These are phyloP conservation scores for Taiozyma sp. DNA, from an alignment of 1,139 yeast genomes.

Conservation along the genomic window DNA sequence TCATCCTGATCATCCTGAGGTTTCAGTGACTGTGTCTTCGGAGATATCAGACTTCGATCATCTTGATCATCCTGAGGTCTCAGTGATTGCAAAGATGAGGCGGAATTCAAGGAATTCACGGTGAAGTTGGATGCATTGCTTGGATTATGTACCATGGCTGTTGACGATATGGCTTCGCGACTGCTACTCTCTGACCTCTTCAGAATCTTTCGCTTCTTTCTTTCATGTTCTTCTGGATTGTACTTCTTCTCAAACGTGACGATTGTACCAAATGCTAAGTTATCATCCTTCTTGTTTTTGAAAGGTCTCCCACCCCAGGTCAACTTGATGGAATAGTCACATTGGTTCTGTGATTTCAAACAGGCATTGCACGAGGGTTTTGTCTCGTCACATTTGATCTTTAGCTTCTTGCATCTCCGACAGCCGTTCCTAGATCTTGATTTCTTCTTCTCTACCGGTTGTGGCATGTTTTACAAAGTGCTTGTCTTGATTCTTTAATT, in stretches of 20 bases:
- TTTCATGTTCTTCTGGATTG: conserved; percentile 4
- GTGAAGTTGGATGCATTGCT: neutral
- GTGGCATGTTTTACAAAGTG: neutral
- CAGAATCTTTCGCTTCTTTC: neutral
- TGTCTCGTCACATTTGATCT: conserved; percentile 70
- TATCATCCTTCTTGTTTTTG: conserved; percentile 31
- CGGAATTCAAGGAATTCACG: neutral
- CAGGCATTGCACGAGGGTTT: conserved; percentile 67
- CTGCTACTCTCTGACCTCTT: neutral
- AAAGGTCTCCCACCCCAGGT: conserved; percentile 81
- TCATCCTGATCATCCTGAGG: too few relatives aligned
- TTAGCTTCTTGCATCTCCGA: conserved; percentile 61
- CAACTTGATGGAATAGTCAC: conserved; percentile 64
- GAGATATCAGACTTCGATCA: too few relatives aligned
- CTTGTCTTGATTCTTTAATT: neutral
- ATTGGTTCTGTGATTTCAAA: conserved; percentile 37
- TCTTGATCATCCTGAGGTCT: neutral
- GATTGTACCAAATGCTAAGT: conserved; percentile 16
- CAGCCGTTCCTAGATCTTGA: conserved; percentile 51
- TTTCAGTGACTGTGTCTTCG: too few relatives aligned
- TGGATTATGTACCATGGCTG: neutral
- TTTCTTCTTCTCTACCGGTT: conserved; percentile 14
- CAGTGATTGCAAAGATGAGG: neutral
- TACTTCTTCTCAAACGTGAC: conserved; percentile 14
- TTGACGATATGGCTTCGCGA: neutral